These are phyloP conservation scores for Ogataea naganishii DNA, from an alignment of 805 yeast species.

Conservation along the genomic window DNA sequence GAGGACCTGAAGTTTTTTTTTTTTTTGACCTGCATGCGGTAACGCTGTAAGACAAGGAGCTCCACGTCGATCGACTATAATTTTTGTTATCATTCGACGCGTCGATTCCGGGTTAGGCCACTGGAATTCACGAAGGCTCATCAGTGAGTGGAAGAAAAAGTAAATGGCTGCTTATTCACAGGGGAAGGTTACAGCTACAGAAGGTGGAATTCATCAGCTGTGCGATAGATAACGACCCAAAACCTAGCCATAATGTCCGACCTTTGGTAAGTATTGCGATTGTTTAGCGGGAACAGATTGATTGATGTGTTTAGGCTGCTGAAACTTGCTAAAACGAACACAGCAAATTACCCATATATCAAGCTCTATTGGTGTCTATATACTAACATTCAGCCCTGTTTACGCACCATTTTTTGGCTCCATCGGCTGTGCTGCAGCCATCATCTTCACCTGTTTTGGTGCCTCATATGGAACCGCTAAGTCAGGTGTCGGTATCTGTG, in stretches of 20 bases:
- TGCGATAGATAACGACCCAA: too few relatives aligned
- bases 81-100: too few relatives aligned
- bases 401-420: constrained; percentile 98
- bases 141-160: too few relatives aligned
- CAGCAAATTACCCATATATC: neutral
- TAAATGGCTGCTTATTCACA: too few relatives aligned
- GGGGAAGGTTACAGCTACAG: too few relatives aligned
- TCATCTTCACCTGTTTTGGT: constrained; percentile 97
- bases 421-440: constrained; percentile 98
- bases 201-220: too few relatives aligned
- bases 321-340: neutral
- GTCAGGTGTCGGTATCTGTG: constrained; percentile 99
- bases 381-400: constrained; percentile 53
- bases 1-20: too few relatives aligned
- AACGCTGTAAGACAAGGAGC: too few relatives aligned
- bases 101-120: too few relatives aligned
- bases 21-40: too few relatives aligned
- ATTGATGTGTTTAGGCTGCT: neutral
- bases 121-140: too few relatives aligned
- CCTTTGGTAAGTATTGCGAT: constrained; percentile 8
- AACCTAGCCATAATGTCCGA: constrained; percentile 12
- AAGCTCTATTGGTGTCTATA: neutral
- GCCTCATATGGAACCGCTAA: constrained; percentile 99
- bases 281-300: neutral
- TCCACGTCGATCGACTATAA: too few relatives aligned